Conservation (phyloP, 305 asterid genomes). For the Stenogyne calaminthoides region DNA sequence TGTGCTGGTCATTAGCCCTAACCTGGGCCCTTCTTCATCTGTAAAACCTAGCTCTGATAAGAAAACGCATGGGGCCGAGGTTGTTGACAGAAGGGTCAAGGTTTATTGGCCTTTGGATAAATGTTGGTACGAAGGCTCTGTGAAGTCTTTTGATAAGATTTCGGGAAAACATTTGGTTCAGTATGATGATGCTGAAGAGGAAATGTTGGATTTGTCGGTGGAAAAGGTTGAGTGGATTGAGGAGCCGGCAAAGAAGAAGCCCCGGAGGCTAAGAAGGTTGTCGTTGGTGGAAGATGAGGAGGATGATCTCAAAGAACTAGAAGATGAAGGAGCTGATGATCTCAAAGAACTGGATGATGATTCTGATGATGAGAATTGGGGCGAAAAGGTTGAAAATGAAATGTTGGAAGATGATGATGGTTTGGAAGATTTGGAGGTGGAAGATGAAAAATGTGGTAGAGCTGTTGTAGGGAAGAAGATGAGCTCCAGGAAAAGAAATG, state of each 20-base stretch:
- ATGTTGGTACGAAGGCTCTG: slow-evolving; percentile 80
- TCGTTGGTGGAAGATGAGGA: slow-evolving; percentile 58
- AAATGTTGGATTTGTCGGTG: slow-evolving; percentile 48
- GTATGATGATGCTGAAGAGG: slow-evolving; percentile 92
- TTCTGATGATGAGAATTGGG: slow-evolving; percentile 80
- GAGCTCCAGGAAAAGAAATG: slow-evolving; percentile 54
- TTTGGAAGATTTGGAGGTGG: slow-evolving; percentile 58
- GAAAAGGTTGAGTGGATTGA: slow-evolving; percentile 78
- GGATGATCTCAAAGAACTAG: slow-evolving; percentile 28
- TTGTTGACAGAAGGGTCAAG: slow-evolving; percentile 58
- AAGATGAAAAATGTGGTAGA: slow-evolving; percentile 39
- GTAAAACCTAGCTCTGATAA: slow-evolving; percentile 32
- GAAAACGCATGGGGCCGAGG: slow-evolving; percentile 57
- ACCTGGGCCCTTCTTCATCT: slow-evolving; percentile 36
- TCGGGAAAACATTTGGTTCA: slow-evolving; percentile 82
- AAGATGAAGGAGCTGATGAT: slow-evolving; percentile 46
- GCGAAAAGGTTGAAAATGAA: slow-evolving; percentile 42
- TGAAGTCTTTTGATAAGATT: slow-evolving; percentile 58
- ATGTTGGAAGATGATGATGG: slow-evolving; percentile 46
- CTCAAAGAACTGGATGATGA: slow-evolving; percentile 47
- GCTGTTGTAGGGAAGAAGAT: slow-evolving; percentile 30
- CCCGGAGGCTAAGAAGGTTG: slow-evolving; percentile 58
- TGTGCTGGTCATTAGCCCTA: slow-evolving; percentile 51
- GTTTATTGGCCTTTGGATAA: slow-evolving; percentile 90
- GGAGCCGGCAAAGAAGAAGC: slow-evolving; percentile 48